These are phyloP conservation scores for Ulmus americana DNA, from an alignment of 331 rosid species.

Conservation along the genomic window DNA sequence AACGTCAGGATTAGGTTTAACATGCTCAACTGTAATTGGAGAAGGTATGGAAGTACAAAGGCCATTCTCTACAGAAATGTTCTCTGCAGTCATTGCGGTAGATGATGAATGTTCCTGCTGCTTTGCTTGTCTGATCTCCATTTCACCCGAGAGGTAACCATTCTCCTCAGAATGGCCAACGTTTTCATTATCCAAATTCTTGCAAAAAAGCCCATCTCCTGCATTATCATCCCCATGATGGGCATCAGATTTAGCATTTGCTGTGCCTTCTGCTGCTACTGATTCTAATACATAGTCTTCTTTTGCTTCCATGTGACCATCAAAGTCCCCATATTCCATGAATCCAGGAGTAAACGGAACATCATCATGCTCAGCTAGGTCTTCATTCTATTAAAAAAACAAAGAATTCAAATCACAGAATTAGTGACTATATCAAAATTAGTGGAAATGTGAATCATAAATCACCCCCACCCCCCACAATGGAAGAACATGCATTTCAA, in stretches of 20 bases:
- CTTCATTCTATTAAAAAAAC: slow-evolving; percentile 42
- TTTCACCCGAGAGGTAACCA: slow-evolving; percentile 33
- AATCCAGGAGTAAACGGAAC: slow-evolving; percentile 66
- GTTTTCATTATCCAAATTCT: slow-evolving; percentile 28
- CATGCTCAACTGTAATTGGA: slow-evolving; percentile 22
- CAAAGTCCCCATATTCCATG: slow-evolving; percentile 47
- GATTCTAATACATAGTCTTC: slow-evolving; percentile 39
- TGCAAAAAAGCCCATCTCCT: slow-evolving; percentile 32
- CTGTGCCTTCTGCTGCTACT: slow-evolving; percentile 26
- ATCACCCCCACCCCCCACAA: not conserved
- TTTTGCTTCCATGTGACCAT: slow-evolving; percentile 44
- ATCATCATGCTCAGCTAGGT: slow-evolving; percentile 47
- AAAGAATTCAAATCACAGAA: slow-evolving; percentile 17
- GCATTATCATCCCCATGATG: slow-evolving; percentile 28
- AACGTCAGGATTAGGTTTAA: slow-evolving; percentile 15
- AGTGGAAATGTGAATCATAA: not conserved
- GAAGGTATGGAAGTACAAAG: slow-evolving; percentile 24
- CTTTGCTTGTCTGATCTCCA: slow-evolving; percentile 36
- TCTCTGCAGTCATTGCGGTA: slow-evolving; percentile 23
- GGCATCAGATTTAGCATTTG: slow-evolving; percentile 27
- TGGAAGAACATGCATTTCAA: slow-evolving; percentile 5
- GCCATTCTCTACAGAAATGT: slow-evolving; percentile 32
- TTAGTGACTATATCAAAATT: not conserved
- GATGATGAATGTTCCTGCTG: slow-evolving; percentile 31
- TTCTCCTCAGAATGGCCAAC: slow-evolving; percentile 37